Base-by-base conservation (phyloP, 106 monocot genomes). In the Allium sativum region DNA sequence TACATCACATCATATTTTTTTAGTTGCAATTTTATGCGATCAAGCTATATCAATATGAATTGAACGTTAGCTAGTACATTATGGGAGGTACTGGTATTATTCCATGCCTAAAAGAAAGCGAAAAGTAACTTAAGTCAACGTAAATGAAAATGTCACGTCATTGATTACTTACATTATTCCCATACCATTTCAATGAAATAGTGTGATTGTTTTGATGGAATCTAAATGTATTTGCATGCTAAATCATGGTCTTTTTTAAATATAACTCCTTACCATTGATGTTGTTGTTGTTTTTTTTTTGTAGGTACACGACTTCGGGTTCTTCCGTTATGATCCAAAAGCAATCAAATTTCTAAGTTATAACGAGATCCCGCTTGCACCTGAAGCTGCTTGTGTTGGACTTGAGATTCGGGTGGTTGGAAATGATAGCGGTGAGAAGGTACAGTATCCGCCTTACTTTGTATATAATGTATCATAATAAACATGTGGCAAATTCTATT, bases 391-490 rank as follows among this genome's bases (percentile, higher is more conserved):
- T 44, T 94, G 73, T 75, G 93, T 94, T 68, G 93, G 93, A 14
- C 81, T 94, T 17, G 93, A 94, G 69, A 94, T 94, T 41, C 77
- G 93, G 44, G 93, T 94, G 18, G 93, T 94, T 59, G 93, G 93
- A 11, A 94, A 94, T 79, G 93, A 94, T 70, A 94, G 93, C 75
- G 93, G 93, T 55, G 93, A 94, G 74, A 94, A 94, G 93, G 93
- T 89, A 73, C 65, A 0, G 48, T 62, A 31, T 31, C 31, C 31
- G 31, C 31, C 31, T 31, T 1, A 31, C 31, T 31, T 31, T 5
- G 31, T 31, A 31, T 31, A 3, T 31, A 31, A 31, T 31, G 31
- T 31, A 31, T 31, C 31, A 31, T 31, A 5, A 31, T 31, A 31
- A 31, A 31, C n/a, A n/a, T n/a, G n/a, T n/a, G n/a, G n/a, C n/a